These are phyloP conservation scores for Yarrowia sp. DNA, from an alignment of 805 yeast genomes.

Conservation along the genomic window DNA sequence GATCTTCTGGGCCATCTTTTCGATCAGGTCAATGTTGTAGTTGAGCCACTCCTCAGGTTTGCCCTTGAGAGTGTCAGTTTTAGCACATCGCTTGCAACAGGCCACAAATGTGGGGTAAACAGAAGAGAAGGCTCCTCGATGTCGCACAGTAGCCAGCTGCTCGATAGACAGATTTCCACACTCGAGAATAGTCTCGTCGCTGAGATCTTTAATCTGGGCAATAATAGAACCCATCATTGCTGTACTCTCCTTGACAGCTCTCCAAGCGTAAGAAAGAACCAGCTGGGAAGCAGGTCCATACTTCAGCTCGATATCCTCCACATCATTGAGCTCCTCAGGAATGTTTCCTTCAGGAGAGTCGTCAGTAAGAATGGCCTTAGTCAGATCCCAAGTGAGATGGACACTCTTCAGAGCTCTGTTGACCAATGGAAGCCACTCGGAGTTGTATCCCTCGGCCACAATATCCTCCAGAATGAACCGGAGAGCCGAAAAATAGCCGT, in stretches of 20 bases:
- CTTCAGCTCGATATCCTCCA: conserved; percentile 31
- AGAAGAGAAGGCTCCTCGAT: conserved; percentile 89
- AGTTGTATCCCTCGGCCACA: conserved; percentile 29
- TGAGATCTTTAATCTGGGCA: conserved; percentile 35
- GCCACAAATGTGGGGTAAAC: conserved; percentile 76
- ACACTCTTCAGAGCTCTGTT: conserved; percentile 28
- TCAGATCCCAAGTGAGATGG: conserved; percentile 44
- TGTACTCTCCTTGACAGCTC: conserved; percentile 75
- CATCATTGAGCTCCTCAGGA: conserved; percentile 41
- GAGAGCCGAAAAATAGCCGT: conserved; percentile 67
- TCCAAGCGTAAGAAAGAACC: conserved; percentile 71
- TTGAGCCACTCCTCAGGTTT: conserved; percentile 58
- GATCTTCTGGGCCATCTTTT: conserved; percentile 60
- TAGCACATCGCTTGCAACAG: conserved; percentile 57
- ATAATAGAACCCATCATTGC: conserved; percentile 49
- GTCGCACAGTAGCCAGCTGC: conserved; percentile 72
- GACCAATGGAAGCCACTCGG: conserved; percentile 31
- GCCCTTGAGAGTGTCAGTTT: conserved; percentile 34
- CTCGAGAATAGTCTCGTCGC: conserved; percentile 35
- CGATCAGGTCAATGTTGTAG: conserved; percentile 51
- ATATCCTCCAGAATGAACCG: conserved; percentile 43
- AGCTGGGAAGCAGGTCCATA: conserved; percentile 42
- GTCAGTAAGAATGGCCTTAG: conserved; percentile 52
- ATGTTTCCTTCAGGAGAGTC: conserved; percentile 70
- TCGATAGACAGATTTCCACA: conserved; percentile 56